These are phyloP conservation scores for Dittrichia graveolens DNA, from an alignment of 129 eudicot genomes.

Conservation along the genomic window DNA sequence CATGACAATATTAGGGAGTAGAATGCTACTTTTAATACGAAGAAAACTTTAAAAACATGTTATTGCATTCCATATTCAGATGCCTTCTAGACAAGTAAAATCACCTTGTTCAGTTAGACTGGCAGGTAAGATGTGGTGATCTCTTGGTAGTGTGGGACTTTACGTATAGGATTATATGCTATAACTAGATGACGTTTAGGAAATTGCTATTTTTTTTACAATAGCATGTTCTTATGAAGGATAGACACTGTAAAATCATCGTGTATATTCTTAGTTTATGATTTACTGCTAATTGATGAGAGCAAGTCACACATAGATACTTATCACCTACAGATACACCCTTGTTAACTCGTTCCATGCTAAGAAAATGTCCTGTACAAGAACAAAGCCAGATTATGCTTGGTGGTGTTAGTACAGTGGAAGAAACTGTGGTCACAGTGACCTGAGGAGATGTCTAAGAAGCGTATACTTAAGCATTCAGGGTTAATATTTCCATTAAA, in stretches of 20 bases:
- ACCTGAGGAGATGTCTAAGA: no score
- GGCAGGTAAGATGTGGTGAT: not conserved
- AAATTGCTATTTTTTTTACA: not conserved
- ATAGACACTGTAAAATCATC: not conserved
- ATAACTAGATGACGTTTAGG: not conserved
- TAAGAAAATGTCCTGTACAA: not conserved
- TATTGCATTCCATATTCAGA: no score
- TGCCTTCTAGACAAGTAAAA: not conserved
- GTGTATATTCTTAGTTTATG: no score
- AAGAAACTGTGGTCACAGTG: not conserved
- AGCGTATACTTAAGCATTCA: not conserved
- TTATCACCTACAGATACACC: not conserved
- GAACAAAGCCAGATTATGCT: not conserved
- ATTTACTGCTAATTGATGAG: no score
- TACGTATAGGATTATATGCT: not conserved
- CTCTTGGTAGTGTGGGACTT: no score
- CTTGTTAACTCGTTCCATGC: not conserved
- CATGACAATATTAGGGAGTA: not conserved
- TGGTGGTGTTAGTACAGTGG: not conserved
- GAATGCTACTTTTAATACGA: no score
- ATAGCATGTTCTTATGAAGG: not conserved
- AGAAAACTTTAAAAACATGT: no score
- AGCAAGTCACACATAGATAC: no score
- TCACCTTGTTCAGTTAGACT: slow-evolving; percentile 9
- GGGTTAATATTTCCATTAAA: not conserved